Conservation (phyloP, 345 rosid species). For the Salix suchowensis region DNA sequence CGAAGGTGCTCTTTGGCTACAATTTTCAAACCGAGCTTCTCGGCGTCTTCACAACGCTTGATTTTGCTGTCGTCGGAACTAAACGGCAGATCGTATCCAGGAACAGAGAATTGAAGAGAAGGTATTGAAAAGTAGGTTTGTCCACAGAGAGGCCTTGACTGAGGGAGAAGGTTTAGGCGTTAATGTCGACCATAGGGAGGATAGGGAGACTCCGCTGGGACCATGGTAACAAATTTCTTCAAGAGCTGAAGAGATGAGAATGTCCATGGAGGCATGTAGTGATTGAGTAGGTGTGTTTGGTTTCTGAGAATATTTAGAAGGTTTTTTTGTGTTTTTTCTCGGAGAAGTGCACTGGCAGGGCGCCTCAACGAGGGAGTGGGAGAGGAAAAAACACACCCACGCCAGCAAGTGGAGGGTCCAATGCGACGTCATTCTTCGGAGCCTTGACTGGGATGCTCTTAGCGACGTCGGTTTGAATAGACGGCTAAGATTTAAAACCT, state of each 20-base stretch:
- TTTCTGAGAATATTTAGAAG: background rate
- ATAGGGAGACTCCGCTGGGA: slow-evolving; percentile 33
- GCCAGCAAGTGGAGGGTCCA: background rate
- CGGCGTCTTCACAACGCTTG: slow-evolving; percentile 47
- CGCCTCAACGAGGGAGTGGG: background rate
- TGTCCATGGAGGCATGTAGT: slow-evolving; percentile 36
- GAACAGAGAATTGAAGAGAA: slow-evolving; percentile 42
- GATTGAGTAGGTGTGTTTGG: background rate
- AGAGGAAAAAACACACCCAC: background rate
- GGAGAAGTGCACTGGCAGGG: background rate
- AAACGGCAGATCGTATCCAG: slow-evolving; percentile 11
- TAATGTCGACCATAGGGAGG: slow-evolving; percentile 13
- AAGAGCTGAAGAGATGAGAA: slow-evolving; percentile 49
- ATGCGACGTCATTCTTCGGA: background rate
- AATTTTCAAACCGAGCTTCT: slow-evolving; percentile 46
- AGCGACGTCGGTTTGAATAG: background rate
- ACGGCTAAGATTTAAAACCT: background rate
- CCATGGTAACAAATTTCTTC: slow-evolving; percentile 64
- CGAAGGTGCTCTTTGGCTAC: slow-evolving; percentile 52
- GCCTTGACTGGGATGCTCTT: background rate
- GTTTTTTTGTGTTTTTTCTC: background rate
- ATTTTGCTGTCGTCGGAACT: slow-evolving; percentile 32
- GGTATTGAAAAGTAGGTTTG: slow-evolving; percentile 48
- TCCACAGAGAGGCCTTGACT: slow-evolving; percentile 46
- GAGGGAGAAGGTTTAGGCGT: slow-evolving; percentile 16